Evolutionary conservation across 345 rosid genomes (phyloP), one percentile per base, ranked within the genome.

Genomic region (Citropsis articulata): DNA sequence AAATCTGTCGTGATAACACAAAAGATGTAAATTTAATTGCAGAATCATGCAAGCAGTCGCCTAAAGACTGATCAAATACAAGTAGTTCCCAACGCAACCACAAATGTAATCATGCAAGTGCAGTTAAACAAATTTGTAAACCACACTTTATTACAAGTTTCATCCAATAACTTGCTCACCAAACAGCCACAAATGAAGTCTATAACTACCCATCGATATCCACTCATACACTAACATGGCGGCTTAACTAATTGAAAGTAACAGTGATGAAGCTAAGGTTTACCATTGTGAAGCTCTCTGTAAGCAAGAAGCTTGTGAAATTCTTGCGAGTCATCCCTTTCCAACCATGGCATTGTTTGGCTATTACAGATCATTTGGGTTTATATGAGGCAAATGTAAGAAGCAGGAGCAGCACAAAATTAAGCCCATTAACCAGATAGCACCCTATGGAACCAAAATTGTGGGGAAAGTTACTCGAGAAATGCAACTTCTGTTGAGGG

Each of bases 281-380:
- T 81, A 84, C 85, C 24, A 59, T 6, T 83, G 86, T 4, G 86
- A 81, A 73, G 79, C 79, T 18, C 42, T 81, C 8, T 84, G 87
- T 87, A 79, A 82, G 81, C 68, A 75, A 61, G 86, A 82, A 77
- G 69, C 69, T 35, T 28, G 48, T 4, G 69, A 85, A 48, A 33
- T 84, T 31, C 85, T 85, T 2, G 48, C 1, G 14, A 42, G 48
- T 42, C 48, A 12, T 42, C 48, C 48, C 48, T 42, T 42, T 42
- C 48, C 48, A 42, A 42, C 48, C 48, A 16, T 50, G 56, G 56
- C 56, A 50, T 50, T 13, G 78, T 62, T 79, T 14, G 87, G 87
- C 40, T 57, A 70, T 67, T 71, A 83, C 56, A 57, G 75, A 59
- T 31, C 79, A 64, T 69, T 82, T 12, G 87, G 85, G 9, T 82